Percentiles rank a stretch among this genome's conserved stretches.
Evolutionary conservation across 306 rosid species (phyloP).

Genomic region (Fragaria vesca): DNA sequence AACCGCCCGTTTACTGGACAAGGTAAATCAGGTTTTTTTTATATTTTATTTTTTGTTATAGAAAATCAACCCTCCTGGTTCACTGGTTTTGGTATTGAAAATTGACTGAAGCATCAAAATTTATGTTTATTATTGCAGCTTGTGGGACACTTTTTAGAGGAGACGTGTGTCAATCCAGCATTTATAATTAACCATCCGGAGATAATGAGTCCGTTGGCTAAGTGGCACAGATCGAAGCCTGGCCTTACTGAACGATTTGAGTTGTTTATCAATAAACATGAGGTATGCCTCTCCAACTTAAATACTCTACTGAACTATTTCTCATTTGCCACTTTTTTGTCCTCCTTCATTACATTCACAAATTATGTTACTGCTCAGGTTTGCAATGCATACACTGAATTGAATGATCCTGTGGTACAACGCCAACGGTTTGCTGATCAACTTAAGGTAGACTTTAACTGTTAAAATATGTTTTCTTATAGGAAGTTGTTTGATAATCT

Average conservation of each 20-base stretch:
- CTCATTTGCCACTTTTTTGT: neutral
- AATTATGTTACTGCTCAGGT: slow-evolving; percentile 47
- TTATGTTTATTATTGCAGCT: slow-evolving; percentile 51
- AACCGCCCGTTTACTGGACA: slow-evolving; percentile 82
- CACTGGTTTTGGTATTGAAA: neutral
- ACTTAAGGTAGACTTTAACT: slow-evolving; percentile 58
- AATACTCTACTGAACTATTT: neutral
- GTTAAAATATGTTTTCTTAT: neutral
- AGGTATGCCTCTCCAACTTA: slow-evolving; percentile 43
- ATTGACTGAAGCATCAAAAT: neutral
- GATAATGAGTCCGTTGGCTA: slow-evolving; percentile 94
- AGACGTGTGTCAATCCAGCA: slow-evolving; percentile 76
- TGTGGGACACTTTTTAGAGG: slow-evolving; percentile 94
- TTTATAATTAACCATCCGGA: slow-evolving; percentile 88
- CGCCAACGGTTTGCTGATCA: slow-evolving; percentile 88
- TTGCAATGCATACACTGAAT: slow-evolving; percentile 86
- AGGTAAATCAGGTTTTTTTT: slow-evolving; percentile 35
- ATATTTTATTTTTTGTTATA: neutral
- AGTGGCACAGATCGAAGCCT: slow-evolving; percentile 86
- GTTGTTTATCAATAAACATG: slow-evolving; percentile 79
- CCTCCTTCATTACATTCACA: slow-evolving; percentile 1
- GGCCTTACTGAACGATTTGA: slow-evolving; percentile 92
- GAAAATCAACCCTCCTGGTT: neutral
- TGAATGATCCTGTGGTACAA: slow-evolving; percentile 95
- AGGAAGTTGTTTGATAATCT: neutral